A percentile compares a stretch with the other conserved stretches of the same genome.
phyloP scores from a whole-genome alignment of 345 rosid genomes.

The Ailanthus altissimus region DNA sequence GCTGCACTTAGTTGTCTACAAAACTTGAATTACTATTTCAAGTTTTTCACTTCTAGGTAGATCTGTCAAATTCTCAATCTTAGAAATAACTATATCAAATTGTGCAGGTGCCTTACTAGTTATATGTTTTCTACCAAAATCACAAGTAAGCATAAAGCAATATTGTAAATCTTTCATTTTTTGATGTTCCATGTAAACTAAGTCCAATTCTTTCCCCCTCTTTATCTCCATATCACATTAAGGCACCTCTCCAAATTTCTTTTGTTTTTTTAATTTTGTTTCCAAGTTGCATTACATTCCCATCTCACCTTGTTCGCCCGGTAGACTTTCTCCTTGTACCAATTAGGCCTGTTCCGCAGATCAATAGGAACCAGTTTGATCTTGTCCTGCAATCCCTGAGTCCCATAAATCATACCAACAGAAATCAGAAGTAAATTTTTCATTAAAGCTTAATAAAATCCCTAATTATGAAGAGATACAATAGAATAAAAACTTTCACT shows the following conservation, averaged over 20 bases:
- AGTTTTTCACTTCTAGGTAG: not conserved
- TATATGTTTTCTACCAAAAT: no score
- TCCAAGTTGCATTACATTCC: not conserved
- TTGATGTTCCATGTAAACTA: not conserved
- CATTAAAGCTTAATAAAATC: not conserved
- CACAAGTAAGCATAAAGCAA: not conserved
- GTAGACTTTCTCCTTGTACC: constrained; percentile 85
- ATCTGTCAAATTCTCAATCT: no score
- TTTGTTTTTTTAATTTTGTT: no score
- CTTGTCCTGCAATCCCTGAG: constrained; percentile 81
- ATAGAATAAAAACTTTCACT: not conserved
- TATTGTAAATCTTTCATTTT: not conserved
- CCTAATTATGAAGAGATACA: not conserved
- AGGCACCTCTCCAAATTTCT: not conserved
- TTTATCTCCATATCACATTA: not conserved
- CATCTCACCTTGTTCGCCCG: constrained; percentile 68
- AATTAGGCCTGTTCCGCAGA: constrained; percentile 68
- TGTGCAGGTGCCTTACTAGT: no score
- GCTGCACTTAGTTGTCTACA: not conserved
- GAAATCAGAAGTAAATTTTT: not conserved
- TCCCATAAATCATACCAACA: constrained; percentile 9
- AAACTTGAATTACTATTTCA: not conserved
- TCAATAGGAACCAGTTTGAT: constrained; percentile 73
- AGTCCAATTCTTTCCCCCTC: not conserved
- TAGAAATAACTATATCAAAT: no score